Evolutionary conservation across 2,329 filamentous ascomycete species (phyloP), one percentile per base, ranked within the genome.

Genomic region (Trichophyton mentagrophytes): DNA sequence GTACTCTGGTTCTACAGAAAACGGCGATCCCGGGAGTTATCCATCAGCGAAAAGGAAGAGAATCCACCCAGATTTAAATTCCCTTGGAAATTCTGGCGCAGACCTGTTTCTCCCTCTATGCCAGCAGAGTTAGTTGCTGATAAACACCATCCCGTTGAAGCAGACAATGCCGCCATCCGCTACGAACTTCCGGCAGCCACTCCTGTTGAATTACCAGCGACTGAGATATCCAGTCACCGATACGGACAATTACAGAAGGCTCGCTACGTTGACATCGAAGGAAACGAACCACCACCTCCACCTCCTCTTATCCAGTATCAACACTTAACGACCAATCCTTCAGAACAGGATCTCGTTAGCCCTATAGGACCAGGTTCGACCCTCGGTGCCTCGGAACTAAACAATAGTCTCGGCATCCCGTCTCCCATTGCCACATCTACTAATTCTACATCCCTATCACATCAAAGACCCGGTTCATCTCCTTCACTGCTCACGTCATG

Each of bases 111-210:
- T 15, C n/a, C 47, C 11, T 20, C 36, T 22, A 11, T 57, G 27
- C 60, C 60, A 33, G 47, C 55, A 30, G 69, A 70, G 58, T 60
- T 70, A 30, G 60, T 64, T 17, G 68, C 61, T 6, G 67, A 69
- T 57, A 67, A 66, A 53, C 65, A 59, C 25, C 65, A 68, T 46
- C 65, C 66, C 4, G 62, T 63, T 22, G 69, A 70, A 61, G 65
- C 68, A 2, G 68, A 67, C 57, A 46, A 63, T 15, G 63, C 65
- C 3, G 64, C 61, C 13, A 63, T 64, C 58, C 61, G 36, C 22
- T 65, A 36, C 58, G 65, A 61, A 71, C 70, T 62, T 61, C 64
- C 60, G 7, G 58, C 51, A 3, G 44, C 46, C 27, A n/a, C 47
- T 22, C 60, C 57, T 7, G 58, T 49, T 25, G 62, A 64, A 46